Base-by-base conservation (phyloP, 129 eudicot species). In the Flaveria brownii region DNA sequence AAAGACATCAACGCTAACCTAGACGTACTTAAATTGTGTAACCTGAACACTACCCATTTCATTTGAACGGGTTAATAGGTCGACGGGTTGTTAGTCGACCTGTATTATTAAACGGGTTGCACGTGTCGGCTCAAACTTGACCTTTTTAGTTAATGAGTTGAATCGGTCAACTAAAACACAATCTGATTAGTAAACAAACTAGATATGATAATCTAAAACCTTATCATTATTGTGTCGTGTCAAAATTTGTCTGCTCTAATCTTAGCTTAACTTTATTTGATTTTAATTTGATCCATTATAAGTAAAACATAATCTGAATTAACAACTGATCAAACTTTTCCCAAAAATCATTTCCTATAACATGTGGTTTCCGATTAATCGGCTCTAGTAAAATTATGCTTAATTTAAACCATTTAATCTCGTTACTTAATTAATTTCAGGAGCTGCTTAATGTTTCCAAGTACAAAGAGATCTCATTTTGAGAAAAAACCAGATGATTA, bases 391-490 rank as follows among this genome's bases (percentile, higher is more conserved):
- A 57, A 22, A 1, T 26, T 36, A 17, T 42, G 28, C 9, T n/a
- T 6, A 50, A 50, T 51, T 9, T 46, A 20, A 14, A 17, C 51
- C 8, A 0, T 65, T n/a, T 13, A 54, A 68, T 39, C 42, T 36
- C 67, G 49, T 42, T 68, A 9, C 2, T 67, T 71, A 17, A 20
- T 15, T 73, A 25, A 22, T 80, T 80, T 74, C 84, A 80, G 84
- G 84, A 80, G 56, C 71, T 75, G 64, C 75, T 80, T 13, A 80
- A 80, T 68, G 70, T 80, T 52, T 80, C 84, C 71, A 80, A 74
- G 80, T 80, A 74, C 76, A 17, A 75, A 12, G 84, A 74, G 75
- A 57, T 80, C 15, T 80, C 84, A 2, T 80, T 74, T 80, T 80
- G 77, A 78, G 15, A 43, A 18, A 26, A 75, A 42, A 36, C 23